Conservation (phyloP, 2,329 filamentous ascomycete genomes). For the Didymella keratinophila region DNA sequence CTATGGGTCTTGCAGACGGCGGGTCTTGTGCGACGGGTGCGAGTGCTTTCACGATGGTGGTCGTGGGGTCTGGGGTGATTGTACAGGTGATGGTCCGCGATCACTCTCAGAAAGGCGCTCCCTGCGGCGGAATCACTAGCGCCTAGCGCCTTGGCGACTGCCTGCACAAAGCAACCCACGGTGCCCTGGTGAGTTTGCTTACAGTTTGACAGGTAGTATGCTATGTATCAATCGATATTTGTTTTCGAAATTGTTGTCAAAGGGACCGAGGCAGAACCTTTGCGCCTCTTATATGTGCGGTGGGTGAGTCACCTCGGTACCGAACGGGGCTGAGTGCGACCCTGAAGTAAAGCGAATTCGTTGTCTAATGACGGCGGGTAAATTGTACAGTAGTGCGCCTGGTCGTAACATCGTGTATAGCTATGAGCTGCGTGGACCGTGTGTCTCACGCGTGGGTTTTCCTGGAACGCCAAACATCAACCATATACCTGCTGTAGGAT, state of each 20-base stretch:
- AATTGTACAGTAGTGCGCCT: background rate
- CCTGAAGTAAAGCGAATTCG: background rate
- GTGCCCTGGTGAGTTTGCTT: background rate
- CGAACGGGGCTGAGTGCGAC: no score
- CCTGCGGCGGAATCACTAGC: conserved; percentile 8
- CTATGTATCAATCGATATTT: background rate
- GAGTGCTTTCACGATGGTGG: conserved; percentile 42
- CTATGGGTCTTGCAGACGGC: conserved; percentile 31
- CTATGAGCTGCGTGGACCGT: background rate
- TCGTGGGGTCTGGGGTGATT: conserved; percentile 44
- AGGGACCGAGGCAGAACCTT: background rate
- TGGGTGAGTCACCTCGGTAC: background rate
- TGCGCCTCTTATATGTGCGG: background rate
- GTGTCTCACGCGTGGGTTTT: background rate
- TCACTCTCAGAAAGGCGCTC: conserved; percentile 14
- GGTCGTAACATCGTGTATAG: background rate
- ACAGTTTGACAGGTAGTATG: background rate
- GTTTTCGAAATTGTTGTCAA: background rate
- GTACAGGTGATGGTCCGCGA: conserved; percentile 20
- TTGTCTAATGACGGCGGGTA: background rate
- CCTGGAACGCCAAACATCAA: conserved; percentile 2
- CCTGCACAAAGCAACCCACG: background rate
- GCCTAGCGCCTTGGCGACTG: conserved; percentile 18
- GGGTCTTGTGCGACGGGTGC: conserved; percentile 44
- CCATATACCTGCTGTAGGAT: background rate